Evolutionary conservation across 2,329 filamentous ascomycete genomes (phyloP).

Genomic region (Diaporthe ilicicola): DNA sequence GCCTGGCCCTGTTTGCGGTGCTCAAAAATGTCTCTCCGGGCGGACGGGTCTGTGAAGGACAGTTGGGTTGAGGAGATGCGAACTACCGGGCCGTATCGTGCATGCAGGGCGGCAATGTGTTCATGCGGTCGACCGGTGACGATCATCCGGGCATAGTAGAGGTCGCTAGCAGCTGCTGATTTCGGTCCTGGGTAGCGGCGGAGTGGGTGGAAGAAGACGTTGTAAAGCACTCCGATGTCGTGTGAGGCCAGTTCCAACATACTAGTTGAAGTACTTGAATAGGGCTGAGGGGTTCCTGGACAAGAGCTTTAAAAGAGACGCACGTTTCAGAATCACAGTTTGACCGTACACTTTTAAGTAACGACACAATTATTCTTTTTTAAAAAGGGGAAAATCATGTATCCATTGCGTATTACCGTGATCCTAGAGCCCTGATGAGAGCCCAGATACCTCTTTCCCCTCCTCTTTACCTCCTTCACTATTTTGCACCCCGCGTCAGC

Average conservation of each 20-base stretch:
- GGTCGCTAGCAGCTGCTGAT: not conserved
- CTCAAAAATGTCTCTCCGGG: slow-evolving; percentile 16
- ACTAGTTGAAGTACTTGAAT: too few species aligned
- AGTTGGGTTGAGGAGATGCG: not conserved
- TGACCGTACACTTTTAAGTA: too few species aligned
- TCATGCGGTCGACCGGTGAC: not conserved
- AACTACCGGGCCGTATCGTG: not conserved
- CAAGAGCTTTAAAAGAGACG: too few species aligned
- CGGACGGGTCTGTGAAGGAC: not conserved
- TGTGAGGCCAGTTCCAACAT: not conserved
- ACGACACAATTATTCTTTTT: too few species aligned
- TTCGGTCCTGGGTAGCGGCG: slow-evolving; percentile 23
- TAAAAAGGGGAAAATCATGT: too few species aligned
- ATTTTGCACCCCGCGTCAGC: too few species aligned
- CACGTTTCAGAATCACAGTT: too few species aligned
- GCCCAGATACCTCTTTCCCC: too few species aligned
- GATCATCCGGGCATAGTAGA: slow-evolving; percentile 3
- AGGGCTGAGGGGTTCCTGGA: too few species aligned
- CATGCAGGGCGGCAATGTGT: not conserved
- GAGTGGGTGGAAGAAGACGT: slow-evolving; percentile 31
- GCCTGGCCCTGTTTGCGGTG: slow-evolving; percentile 6
- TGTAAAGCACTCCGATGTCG: slow-evolving; percentile 10
- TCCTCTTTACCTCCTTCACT: too few species aligned
- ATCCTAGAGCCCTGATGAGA: too few species aligned
- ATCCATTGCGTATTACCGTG: too few species aligned